Conservation (phyloP, 2,329 filamentous ascomycete species). For the Ilyonectria sp. region DNA sequence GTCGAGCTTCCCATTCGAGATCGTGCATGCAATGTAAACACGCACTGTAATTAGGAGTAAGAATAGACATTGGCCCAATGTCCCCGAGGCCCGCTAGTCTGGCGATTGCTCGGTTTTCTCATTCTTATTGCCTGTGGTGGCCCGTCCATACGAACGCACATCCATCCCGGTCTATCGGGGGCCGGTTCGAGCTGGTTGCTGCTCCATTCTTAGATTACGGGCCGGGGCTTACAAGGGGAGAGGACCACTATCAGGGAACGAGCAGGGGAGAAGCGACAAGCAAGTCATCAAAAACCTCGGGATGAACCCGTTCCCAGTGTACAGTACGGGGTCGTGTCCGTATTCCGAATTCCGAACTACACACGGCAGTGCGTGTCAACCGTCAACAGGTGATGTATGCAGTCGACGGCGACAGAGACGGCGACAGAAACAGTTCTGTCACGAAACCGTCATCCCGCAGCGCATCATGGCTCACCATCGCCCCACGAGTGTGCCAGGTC, state of each 20-base stretch:
- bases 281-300: constrained; percentile 3
- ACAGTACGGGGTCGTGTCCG: too few species aligned
- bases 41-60: background rate
- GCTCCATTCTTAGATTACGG: constrained; percentile 21
- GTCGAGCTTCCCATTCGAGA: background rate
- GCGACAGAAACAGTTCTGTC: constrained; percentile 1
- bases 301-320: background rate
- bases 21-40: background rate
- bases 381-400: constrained; percentile 9
- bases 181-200: constrained; percentile 11
- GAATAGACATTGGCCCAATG: constrained; percentile 10
- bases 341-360: constrained; percentile 7
- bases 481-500: constrained; percentile 20
- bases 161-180: constrained; percentile 7
- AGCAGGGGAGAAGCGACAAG: background rate
- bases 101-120: constrained; percentile 6
- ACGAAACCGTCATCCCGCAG: constrained; percentile 27
- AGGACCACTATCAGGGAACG: background rate
- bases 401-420: background rate
- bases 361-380: background rate
- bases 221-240: constrained; percentile 16
- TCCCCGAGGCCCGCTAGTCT: constrained; percentile 22
- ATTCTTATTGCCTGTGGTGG: constrained; percentile 2
- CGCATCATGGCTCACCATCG: constrained; percentile 16
- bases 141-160: background rate